Percentiles rank a stretch among this genome's conserved stretches.
These are phyloP conservation scores for Camelina laxa DNA, from an alignment of 345 rosid species.

Conservation along the genomic window DNA sequence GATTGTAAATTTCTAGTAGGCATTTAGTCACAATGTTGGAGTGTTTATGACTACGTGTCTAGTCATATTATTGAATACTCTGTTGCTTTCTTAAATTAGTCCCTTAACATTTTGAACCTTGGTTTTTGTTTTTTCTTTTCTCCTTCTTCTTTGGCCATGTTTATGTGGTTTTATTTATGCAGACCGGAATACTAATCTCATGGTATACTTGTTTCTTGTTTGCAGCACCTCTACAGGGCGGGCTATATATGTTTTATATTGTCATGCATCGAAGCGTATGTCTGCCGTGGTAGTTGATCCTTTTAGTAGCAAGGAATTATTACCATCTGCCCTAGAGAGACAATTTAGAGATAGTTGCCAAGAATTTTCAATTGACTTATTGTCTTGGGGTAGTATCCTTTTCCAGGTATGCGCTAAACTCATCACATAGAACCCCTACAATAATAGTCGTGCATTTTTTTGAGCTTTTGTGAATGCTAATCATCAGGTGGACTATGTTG, in stretches of 20 bases:
- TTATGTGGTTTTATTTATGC: constrained; percentile 4
- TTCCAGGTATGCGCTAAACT: constrained; percentile 60
- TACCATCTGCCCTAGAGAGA: constrained; percentile 71
- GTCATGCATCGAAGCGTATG: constrained; percentile 57
- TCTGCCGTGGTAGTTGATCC: constrained; percentile 76
- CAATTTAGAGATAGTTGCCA: constrained; percentile 89
- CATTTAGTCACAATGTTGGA: constrained; percentile 15
- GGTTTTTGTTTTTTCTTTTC: background rate
- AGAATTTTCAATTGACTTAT: constrained; percentile 60
- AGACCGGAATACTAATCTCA: constrained; percentile 5
- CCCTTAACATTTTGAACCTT: background rate
- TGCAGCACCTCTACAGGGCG: constrained; percentile 79
- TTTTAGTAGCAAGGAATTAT: constrained; percentile 66
- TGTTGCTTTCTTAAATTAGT: constrained; percentile 20
- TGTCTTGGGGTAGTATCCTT: constrained; percentile 50
- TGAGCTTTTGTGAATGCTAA: constrained; percentile 18
- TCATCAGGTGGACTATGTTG: constrained; percentile 86
- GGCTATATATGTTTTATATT: constrained; percentile 69
- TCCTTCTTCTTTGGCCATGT: constrained; percentile 4
- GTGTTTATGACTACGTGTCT: constrained; percentile 17
- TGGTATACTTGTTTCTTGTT: constrained; percentile 35
- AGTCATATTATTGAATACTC: background rate
- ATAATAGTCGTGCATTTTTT: constrained; percentile 26
- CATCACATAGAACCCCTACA: constrained; percentile 24
- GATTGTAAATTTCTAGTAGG: background rate